Evolutionary conservation across 2,329 filamentous ascomycete genomes (phyloP), one percentile per base, ranked within the genome.

Genomic region (Talaromyces pinophilus): DNA sequence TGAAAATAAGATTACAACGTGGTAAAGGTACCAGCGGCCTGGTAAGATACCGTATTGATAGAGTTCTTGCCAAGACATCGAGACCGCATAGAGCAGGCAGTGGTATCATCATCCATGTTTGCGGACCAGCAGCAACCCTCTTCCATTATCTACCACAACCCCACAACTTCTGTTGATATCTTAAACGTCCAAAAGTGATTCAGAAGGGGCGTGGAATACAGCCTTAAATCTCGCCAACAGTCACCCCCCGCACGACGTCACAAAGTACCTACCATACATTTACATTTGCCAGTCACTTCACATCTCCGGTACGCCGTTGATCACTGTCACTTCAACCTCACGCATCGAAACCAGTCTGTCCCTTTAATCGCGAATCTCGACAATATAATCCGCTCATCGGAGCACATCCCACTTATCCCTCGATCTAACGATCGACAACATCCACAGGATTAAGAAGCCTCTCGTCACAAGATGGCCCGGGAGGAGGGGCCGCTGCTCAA

Each of bases 401-500:
- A 15, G n/a, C 33, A 38, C n/a, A 25, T 22, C 17, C n/a, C 33
- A 13, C 4, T 6, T 6, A 15, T 38, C 33, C 17, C n/a, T 40
- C 33, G 54, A 19, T 57, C 54, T 57, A 38, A 38, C 54, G 54
- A 40, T 57, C 54, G 33, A 22, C 15, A 22, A 15, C 54, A 2
- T 25, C 10, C 28, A 35, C n/a, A 11, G 13, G 11, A 35, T 25
- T 40, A 22, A 57, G 30, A 57, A 57, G 54, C 33, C 33, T 17
- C 17, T 40, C 19, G n/a, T 38, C 57, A 68, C 72, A 79, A 67
- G 71, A 89, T 89, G 87, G 84, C 85, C 72, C 82, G 82, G 71
- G 77, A 82, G 67, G 82, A 83, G 70, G 81, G 77, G 61, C 81
- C 85, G 63, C 83, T 88, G 70, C 79, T 88, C 61, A 78, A 83